Evolutionary conservation across 768 basidiomycete species (phyloP).

Genomic region (Scleroderma citrinum): DNA sequence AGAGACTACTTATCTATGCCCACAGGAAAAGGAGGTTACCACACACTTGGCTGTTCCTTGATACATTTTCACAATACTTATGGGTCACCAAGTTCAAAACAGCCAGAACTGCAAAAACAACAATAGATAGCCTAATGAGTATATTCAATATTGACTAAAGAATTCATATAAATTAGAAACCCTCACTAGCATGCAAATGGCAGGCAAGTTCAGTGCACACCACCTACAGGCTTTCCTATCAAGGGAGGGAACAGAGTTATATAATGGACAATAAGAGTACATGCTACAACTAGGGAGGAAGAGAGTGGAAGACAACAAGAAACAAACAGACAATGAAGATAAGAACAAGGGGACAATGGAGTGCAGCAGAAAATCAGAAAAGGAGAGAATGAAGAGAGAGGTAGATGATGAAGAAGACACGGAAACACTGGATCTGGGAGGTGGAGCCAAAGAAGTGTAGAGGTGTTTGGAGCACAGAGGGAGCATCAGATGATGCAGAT

Average conservation of each 20-base stretch:
- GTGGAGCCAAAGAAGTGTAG: no score
- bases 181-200: conserved; percentile 1
- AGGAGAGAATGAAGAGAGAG: no score
- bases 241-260: not conserved
- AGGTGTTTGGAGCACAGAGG: no score
- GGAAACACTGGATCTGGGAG: no score
- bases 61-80: conserved; percentile 22
- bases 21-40: conserved; percentile 26
- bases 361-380: no score
- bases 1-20: conserved; percentile 32
- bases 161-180: conserved; percentile 24
- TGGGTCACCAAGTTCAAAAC: no score
- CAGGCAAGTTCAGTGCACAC: not conserved
- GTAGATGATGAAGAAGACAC: no score
- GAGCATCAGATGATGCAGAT: no score
- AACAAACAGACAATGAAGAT: no score
- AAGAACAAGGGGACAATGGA: no score
- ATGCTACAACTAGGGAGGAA: no score
- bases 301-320: no score
- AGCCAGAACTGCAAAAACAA: conserved; percentile 21
- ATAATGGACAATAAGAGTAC: not conserved
- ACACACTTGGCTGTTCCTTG: conserved; percentile 24
- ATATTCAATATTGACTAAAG: conserved; percentile 9
- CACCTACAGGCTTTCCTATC: not conserved
- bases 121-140: conserved; percentile 27